A percentile compares a stretch with the other conserved stretches of the same genome.
Evolutionary conservation across 2,329 filamentous ascomycete species (phyloP).

Genomic region (Exophiala bonariae): DNA sequence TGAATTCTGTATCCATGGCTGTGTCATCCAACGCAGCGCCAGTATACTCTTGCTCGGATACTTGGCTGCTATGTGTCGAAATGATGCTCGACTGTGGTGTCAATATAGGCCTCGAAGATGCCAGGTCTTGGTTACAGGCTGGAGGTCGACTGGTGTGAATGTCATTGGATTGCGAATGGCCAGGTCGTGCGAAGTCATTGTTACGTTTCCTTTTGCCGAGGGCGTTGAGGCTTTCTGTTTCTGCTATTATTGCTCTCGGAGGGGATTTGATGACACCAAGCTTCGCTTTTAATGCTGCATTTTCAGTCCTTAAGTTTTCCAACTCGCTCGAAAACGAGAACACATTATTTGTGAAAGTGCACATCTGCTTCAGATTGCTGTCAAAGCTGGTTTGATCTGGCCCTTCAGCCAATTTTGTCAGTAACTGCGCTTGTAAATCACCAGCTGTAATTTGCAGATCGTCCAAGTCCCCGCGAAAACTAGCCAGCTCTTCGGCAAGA

Average conservation of each 20-base stretch:
- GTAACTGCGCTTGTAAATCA: conserved; percentile 11
- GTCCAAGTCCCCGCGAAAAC: conserved; percentile 15
- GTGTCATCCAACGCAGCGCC: background rate
- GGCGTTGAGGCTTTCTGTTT: background rate
- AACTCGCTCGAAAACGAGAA: conserved; percentile 15
- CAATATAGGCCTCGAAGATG: conserved; percentile 10
- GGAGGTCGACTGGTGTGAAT: background rate
- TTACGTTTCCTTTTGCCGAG: conserved; percentile 25
- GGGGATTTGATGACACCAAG: conserved; percentile 19
- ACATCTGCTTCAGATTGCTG: conserved; percentile 9
- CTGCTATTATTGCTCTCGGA: conserved; percentile 4
- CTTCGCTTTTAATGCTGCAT: conserved; percentile 22
- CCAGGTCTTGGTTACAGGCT: background rate
- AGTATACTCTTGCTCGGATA: background rate
- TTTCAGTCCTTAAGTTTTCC: conserved; percentile 22
- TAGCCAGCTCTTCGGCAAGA: conserved; percentile 17
- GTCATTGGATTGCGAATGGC: background rate
- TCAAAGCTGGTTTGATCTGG: conserved; percentile 1
- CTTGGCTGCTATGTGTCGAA: conserved; percentile 5
- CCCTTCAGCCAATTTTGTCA: background rate
- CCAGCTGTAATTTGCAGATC: conserved; percentile 19
- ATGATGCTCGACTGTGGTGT: conserved; percentile 14
- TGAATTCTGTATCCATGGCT: no score
- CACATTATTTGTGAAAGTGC: conserved; percentile 10
- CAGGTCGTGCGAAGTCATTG: background rate